Percentiles rank a stretch among this genome's conserved stretches.
Evolutionary conservation across 2,329 filamentous ascomycete genomes (phyloP).

Genomic region (Botrytis fragariae): DNA sequence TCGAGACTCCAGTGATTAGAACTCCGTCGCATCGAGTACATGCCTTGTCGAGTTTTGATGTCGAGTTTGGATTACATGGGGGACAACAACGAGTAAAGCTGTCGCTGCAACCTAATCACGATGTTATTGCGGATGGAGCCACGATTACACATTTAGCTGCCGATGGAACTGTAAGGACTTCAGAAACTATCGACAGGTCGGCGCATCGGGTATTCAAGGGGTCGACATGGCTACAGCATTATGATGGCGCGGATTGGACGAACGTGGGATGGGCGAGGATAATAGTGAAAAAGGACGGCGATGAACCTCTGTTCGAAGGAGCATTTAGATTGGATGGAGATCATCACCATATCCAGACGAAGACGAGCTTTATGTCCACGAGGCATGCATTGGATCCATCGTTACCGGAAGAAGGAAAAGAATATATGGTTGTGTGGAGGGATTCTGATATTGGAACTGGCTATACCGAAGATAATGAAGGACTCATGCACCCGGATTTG

Average conservation of each 20-base stretch:
- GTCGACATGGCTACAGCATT: constrained; percentile 65
- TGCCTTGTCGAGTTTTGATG: constrained; percentile 77
- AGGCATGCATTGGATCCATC: constrained; percentile 70
- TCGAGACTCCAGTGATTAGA: constrained; percentile 74
- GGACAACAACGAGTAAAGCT: constrained; percentile 71
- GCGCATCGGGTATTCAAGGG: constrained; percentile 85
- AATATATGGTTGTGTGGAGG: constrained; percentile 87
- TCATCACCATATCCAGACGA: constrained; percentile 82
- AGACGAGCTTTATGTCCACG: constrained; percentile 69
- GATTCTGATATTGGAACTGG: constrained; percentile 72
- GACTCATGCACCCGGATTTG: constrained; percentile 49
- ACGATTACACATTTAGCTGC: constrained; percentile 67
- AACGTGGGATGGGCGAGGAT: constrained; percentile 86
- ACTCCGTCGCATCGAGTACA: constrained; percentile 77
- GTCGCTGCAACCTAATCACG: constrained; percentile 83
- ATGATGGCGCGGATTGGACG: constrained; percentile 64
- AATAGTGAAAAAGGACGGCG: constrained; percentile 72
- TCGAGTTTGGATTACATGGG: constrained; percentile 73
- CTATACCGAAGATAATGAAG: constrained; percentile 42
- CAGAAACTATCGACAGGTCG: constrained; percentile 68
- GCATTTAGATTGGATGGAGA: constrained; percentile 78
- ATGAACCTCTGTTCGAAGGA: constrained; percentile 80
- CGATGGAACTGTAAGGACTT: constrained; percentile 65
- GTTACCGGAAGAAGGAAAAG: constrained; percentile 50
- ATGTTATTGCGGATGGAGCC: constrained; percentile 77